Evolutionary conservation across 768 basidiomycete species (phyloP).

Genomic region (Kondoa subrosea): DNA sequence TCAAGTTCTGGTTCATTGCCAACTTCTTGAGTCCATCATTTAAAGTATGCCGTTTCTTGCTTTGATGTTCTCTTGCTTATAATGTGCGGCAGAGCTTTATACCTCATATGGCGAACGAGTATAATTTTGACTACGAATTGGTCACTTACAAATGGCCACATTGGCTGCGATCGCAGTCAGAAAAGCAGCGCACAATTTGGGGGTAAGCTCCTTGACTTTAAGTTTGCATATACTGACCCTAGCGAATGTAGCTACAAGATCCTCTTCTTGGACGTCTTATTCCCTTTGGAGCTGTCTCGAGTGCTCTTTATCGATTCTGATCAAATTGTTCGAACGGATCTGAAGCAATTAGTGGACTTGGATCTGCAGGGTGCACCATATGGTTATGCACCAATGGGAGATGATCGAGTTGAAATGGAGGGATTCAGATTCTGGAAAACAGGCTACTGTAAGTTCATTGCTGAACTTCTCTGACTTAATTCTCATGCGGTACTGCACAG

Average conservation of each 20-base stretch:
- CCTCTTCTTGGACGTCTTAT: constrained; percentile 92
- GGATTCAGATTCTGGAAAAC: constrained; percentile 98
- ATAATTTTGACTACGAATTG: constrained; percentile 87
- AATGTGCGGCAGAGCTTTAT: constrained; percentile 60
- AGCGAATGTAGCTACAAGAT: constrained; percentile 57
- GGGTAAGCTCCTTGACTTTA: constrained; percentile 35
- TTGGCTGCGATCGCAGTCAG: constrained; percentile 89
- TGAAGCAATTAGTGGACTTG: constrained; percentile 83
- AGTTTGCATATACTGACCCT: background rate
- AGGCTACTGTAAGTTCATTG: constrained; percentile 46
- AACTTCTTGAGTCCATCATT: constrained; percentile 98
- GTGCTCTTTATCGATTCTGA: constrained; percentile 98
- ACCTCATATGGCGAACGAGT: constrained; percentile 75
- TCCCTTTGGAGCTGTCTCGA: constrained; percentile 97
- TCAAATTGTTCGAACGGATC: constrained; percentile 84
- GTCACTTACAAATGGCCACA: constrained; percentile 99
- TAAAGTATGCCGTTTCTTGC: constrained; percentile 31
- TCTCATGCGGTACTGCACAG: constrained; percentile 13
- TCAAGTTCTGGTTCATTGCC: constrained; percentile 99
- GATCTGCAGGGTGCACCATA: constrained; percentile 87
- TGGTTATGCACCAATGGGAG: constrained; percentile 84
- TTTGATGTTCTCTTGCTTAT: background rate
- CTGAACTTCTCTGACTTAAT: background rate
- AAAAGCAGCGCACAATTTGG: constrained; percentile 98
- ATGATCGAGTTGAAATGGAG: constrained; percentile 86